phyloP scores from a whole-genome alignment of 2,329 filamentous ascomycete species.

The Chalaropsis thielavioides region DNA sequence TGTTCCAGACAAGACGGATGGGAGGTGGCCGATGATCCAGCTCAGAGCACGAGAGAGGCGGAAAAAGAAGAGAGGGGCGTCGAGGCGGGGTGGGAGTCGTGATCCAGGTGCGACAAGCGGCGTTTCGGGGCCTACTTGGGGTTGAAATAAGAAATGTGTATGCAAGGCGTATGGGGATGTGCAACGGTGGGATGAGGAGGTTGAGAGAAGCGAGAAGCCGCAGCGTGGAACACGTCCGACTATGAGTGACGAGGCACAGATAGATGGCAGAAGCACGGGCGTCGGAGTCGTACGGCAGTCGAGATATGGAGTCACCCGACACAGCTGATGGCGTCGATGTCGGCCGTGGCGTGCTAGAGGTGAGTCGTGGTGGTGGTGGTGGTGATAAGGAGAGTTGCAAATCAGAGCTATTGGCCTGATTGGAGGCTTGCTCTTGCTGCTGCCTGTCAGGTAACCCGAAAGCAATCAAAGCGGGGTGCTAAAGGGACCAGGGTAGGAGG shows the following conservation, averaged over 20 bases:
- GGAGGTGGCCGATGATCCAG: not conserved
- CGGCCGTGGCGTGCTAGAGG: not conserved
- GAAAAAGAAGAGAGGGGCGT: not conserved
- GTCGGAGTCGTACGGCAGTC: not conserved
- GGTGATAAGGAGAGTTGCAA: not conserved
- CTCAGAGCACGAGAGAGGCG: not conserved
- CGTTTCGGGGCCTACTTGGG: not conserved
- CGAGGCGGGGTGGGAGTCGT: not conserved
- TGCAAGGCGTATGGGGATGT: too few relatives aligned
- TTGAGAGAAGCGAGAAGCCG: not conserved
- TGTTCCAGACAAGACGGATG: not conserved
- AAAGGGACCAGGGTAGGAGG: not conserved
- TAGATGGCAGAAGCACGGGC: not conserved
- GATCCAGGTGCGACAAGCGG: not conserved
- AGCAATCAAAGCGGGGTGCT: slow-evolving; percentile 4
- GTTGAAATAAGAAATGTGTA: not conserved
- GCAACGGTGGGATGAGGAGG: not conserved
- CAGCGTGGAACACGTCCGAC: not conserved
- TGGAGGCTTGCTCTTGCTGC: not conserved
- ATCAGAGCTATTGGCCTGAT: not conserved
- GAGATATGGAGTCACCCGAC: not conserved
- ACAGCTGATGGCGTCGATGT: not conserved
- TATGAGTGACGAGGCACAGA: not conserved
- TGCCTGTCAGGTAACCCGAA: not conserved
- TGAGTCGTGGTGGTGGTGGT: not conserved